These are phyloP conservation scores for Protoeuglena noctilucae DNA, from an alignment of 139 green algal species.

Conservation along the genomic window DNA sequence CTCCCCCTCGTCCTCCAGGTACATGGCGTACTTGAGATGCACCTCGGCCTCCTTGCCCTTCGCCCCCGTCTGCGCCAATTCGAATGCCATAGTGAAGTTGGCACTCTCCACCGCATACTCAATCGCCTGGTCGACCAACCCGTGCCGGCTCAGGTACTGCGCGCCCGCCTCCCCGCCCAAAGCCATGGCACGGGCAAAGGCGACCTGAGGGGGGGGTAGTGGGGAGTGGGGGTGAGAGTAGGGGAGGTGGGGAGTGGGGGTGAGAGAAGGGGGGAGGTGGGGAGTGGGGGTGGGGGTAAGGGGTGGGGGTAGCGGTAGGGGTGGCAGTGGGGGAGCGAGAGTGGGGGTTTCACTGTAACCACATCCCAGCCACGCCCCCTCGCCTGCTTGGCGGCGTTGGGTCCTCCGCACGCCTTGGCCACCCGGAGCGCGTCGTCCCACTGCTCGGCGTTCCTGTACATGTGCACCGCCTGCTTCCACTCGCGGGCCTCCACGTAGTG, in stretches of 20 bases:
- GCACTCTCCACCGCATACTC: conserved; percentile 50
- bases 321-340: no score
- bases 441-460: conserved; percentile 40
- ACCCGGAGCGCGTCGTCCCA: conserved; percentile 67
- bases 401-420: conserved; percentile 56
- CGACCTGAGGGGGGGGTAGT: conserved; percentile 54
- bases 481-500: conserved; percentile 60
- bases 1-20: conserved; percentile 58
- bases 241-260: no score
- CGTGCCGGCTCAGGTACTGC: conserved; percentile 36
- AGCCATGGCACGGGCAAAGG: conserved; percentile 53
- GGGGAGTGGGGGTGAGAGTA: no score
- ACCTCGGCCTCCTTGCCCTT: conserved; percentile 11
- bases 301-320: no score
- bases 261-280: no score
- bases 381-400: conserved; percentile 50
- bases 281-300: no score
- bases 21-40: conserved; percentile 73
- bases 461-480: conserved; percentile 64
- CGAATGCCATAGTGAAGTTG: conserved; percentile 52
- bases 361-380: not conserved
- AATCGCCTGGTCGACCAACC: conserved; percentile 40
- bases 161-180: conserved; percentile 50
- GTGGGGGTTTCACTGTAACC: no score
- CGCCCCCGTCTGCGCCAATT: conserved; percentile 23